Conservation (phyloP, 2,329 filamentous ascomycete species). For the Neurospora sp. region DNA sequence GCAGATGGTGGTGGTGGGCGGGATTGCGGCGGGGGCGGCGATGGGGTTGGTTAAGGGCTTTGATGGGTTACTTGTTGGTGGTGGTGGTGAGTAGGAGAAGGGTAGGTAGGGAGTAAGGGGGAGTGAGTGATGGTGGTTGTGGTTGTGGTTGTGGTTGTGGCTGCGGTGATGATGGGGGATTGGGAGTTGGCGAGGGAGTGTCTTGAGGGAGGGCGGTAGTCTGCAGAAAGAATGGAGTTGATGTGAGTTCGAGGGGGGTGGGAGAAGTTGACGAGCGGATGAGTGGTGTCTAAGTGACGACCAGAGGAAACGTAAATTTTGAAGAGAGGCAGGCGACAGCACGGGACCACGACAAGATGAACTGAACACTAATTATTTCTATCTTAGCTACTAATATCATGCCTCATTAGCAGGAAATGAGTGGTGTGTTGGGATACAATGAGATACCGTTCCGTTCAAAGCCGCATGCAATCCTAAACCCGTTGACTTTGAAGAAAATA, state of each 20-base stretch:
- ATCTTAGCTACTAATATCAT: not conserved
- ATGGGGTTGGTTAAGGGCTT: conserved; percentile 27
- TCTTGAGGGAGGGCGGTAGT: not conserved
- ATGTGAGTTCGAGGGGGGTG: not conserved
- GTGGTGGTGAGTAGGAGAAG: not conserved
- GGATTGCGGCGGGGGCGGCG: conserved; percentile 26
- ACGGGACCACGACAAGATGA: not conserved
- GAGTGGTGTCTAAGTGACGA: not conserved
- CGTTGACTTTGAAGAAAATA: not conserved
- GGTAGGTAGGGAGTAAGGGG: not conserved
- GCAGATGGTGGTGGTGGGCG: conserved; percentile 30
- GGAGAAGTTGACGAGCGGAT: not conserved
- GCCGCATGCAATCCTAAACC: not conserved
- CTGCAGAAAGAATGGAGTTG: not conserved
- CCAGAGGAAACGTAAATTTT: not conserved
- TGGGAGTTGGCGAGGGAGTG: not conserved
- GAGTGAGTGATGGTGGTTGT: not conserved
- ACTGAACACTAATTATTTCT: not conserved
- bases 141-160: not conserved
- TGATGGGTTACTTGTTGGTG: conserved; percentile 2
- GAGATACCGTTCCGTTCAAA: not conserved
- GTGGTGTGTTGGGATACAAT: not conserved
- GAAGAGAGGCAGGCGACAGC: not conserved
- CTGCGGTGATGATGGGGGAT: not conserved
- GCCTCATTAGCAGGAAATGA: not conserved